These are phyloP conservation scores for apple (Malus domestica) DNA, from an alignment of 306 rosid genomes.

Conservation along the genomic window DNA sequence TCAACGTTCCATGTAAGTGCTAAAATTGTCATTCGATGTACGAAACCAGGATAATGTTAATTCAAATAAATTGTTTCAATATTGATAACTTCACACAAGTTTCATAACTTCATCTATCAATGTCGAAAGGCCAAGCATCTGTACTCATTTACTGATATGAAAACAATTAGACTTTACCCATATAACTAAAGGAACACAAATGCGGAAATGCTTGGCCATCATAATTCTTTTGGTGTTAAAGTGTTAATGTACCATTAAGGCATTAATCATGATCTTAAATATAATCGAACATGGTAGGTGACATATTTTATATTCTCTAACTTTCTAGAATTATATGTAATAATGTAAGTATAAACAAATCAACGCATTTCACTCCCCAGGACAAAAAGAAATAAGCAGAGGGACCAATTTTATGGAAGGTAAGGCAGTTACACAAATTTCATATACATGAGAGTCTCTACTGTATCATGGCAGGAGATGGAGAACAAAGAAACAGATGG, in stretches of 20 bases:
- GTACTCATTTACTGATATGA: background rate
- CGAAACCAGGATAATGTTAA: background rate
- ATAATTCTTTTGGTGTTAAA: background rate
- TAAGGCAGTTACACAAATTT: background rate
- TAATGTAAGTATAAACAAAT: background rate
- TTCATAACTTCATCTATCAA: background rate
- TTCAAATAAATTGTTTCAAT: background rate
- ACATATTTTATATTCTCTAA: background rate
- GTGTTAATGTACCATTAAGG: background rate
- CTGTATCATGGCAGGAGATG: background rate
- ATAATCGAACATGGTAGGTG: background rate
- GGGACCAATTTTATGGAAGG: background rate
- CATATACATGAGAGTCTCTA: background rate
- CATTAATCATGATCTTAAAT: background rate
- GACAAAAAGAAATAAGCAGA: background rate
- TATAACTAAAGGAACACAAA: background rate
- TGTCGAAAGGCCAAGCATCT: background rate
- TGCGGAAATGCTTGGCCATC: background rate
- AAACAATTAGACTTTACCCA: background rate
- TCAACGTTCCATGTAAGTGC: slow-evolving; percentile 67
- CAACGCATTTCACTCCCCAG: background rate
- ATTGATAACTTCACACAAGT: background rate
- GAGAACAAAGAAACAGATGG: background rate
- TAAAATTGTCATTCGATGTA: slow-evolving; percentile 20
- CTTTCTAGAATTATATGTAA: background rate